Conservation (phyloP, 345 rosid genomes). For the Populus tremula region DNA sequence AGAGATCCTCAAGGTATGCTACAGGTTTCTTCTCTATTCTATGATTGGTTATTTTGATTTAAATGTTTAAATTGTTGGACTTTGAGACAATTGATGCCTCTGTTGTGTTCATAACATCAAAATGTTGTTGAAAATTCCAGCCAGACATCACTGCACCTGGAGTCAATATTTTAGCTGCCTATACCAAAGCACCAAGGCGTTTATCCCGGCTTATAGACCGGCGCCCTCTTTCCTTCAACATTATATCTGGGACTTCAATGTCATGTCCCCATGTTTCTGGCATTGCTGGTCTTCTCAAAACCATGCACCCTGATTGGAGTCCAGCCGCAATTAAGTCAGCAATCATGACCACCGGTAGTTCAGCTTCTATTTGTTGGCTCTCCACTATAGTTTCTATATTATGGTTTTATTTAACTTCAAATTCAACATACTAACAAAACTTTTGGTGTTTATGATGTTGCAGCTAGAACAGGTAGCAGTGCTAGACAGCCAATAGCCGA, state of each 20-base stretch:
- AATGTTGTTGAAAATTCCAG: constrained; percentile 11
- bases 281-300: constrained; percentile 19
- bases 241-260: constrained; percentile 84
- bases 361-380: too few species aligned
- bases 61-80: too few species aligned
- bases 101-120: neutral
- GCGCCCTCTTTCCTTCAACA: constrained; percentile 59
- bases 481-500: neutral
- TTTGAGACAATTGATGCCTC: too few species aligned
- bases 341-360: constrained; percentile 25
- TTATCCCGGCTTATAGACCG: constrained; percentile 42
- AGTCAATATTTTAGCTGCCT: constrained; percentile 72
- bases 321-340: constrained; percentile 24
- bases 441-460: neutral
- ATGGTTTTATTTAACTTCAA: neutral
- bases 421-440: neutral
- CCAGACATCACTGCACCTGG: constrained; percentile 93
- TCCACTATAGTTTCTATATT: too few species aligned
- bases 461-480: constrained; percentile 6
- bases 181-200: constrained; percentile 55
- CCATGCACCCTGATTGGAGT: constrained; percentile 25
- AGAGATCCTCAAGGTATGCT: constrained; percentile 8
- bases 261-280: constrained; percentile 27
- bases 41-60: too few species aligned
- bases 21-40: too few species aligned